Conservation (phyloP, 768 basidiomycete genomes). For the Hydnum rufescens region DNA sequence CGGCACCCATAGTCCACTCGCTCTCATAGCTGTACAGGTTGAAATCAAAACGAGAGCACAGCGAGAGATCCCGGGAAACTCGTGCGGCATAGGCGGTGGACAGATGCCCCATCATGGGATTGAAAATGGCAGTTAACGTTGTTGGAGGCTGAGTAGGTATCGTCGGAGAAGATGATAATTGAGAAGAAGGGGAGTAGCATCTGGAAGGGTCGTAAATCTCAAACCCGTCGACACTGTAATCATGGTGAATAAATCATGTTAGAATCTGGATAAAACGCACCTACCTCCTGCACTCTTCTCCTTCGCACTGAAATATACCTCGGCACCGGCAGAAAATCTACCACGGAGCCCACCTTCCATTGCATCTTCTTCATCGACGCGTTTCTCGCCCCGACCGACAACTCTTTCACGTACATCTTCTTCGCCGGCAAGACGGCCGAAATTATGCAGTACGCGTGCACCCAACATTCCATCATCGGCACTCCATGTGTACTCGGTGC, state of each 20-base stretch:
- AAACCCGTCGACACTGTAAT: conserved; percentile 71
- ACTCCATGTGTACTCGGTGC: conserved; percentile 86
- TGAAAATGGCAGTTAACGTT: conserved; percentile 84
- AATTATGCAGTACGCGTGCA: conserved; percentile 73
- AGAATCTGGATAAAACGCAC: conserved; percentile 14
- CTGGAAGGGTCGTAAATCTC: conserved; percentile 84
- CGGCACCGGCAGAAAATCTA: conserved; percentile 78
- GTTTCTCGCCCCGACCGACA: conserved; percentile 25
- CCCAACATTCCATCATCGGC: conserved; percentile 92
- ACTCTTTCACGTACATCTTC: conserved; percentile 21
- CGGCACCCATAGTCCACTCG: conserved; percentile 87
- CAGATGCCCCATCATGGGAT: conserved; percentile 90
- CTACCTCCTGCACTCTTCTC: conserved; percentile 82
- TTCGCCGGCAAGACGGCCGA: conserved; percentile 42
- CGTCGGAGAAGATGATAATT: conserved; percentile 21
- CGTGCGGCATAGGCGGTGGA: conserved; percentile 82
- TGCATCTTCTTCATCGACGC: conserved; percentile 90
- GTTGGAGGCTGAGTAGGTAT: conserved; percentile 63
- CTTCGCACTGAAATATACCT: conserved; percentile 82
- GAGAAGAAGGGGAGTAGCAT: conserved; percentile 48
- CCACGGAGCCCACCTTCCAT: conserved; percentile 83
- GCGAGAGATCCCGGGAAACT: conserved; percentile 61
- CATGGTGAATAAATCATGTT: not conserved
- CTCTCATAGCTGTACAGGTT: conserved; percentile 95
- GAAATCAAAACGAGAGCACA: conserved; percentile 86